Conservation (phyloP, 1,139 yeast genomes). For the Saccharomyces hybrid region DNA sequence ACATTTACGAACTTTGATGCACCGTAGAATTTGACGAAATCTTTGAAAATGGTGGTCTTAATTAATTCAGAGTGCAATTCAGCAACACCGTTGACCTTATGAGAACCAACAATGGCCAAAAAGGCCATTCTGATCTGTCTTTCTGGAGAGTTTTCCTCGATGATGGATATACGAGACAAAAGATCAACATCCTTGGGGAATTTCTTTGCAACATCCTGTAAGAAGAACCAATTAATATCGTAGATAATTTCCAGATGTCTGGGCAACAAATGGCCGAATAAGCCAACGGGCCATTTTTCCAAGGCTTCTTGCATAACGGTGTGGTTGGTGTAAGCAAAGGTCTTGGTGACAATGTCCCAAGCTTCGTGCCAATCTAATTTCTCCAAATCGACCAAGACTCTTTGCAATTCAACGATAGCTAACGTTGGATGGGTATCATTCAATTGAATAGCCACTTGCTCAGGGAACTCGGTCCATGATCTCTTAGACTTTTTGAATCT, state of each 20-base stretch:
- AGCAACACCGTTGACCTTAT: conserved; percentile 92
- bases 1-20: conserved; percentile 79
- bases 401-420: conserved; percentile 83
- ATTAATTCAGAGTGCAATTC: conserved; percentile 89
- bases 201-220: conserved; percentile 62
- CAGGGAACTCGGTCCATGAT: conserved; percentile 78
- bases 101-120: conserved; percentile 86
- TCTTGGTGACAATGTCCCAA: conserved; percentile 72
- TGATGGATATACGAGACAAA: conserved; percentile 65
- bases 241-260: conserved; percentile 88
- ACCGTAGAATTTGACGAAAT: conserved; percentile 79
- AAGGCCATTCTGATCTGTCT: conserved; percentile 89
- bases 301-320: conserved; percentile 92
- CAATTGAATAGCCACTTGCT: conserved; percentile 83
- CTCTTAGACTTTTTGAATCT: conserved; percentile 76
- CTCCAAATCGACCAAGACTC: conserved; percentile 79
- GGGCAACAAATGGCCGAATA: conserved; percentile 72
- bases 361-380: conserved; percentile 75
- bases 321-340: conserved; percentile 90
- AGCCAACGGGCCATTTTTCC: conserved; percentile 90
- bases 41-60: conserved; percentile 82
- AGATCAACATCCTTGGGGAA: conserved; percentile 70
- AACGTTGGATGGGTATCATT: conserved; percentile 94
- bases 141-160: conserved; percentile 64
- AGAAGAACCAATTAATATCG: conserved; percentile 73